Base-by-base conservation (phyloP, 2,329 filamentous ascomycete species). In the Atkinsonella texensis region DNA sequence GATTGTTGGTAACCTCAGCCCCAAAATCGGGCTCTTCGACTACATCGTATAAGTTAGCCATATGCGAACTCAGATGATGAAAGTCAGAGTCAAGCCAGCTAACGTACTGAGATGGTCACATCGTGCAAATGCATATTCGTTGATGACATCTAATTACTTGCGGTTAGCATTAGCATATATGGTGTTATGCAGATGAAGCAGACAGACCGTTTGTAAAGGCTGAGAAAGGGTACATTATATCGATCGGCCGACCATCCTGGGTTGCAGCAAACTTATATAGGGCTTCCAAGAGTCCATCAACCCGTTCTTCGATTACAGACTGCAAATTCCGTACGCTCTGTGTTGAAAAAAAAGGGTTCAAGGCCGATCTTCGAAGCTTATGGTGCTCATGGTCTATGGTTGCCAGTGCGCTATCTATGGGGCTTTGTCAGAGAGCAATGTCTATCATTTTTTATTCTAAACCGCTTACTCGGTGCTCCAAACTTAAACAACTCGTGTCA, bases 51-150 rank as follows among this genome's bases (percentile, higher is more conserved):
- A 50, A 57, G 49, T 55, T 20, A 51, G 40, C 32, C 12, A 13
- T 6, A 28, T 6, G 28, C 28, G 28, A 28, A 28, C 2, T 2
- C n/a, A 38, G 17, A 9, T 38, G 39, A 1, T 10, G 42, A 15
- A 18, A 18, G 13, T 17, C 4, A 3, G 42, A 13, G 23, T 15
- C 12, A 45, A 20, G 31, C 13, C n/a, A 32, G 49, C 55, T 20
- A 31, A 54, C 51, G 13, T 58, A 63, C 62, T 57, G 12, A 68
- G 54, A 35, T 65, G 64, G 23, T 66, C 62, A 50, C 59, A 64
- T 49, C 63, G 59, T 52, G 66, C 63, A 60, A 70, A 69, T 20
- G 65, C 63, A 53, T 69, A 70, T 57, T 70, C 67, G 52, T 68
- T 69, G 43, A 70, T 69, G 35, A 69, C 63, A 50, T 70, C 66